Evolutionary conservation across 768 basidiomycete genomes (phyloP), one percentile per base, ranked within the genome.

Genomic region (Coprinopsis cinerea): DNA sequence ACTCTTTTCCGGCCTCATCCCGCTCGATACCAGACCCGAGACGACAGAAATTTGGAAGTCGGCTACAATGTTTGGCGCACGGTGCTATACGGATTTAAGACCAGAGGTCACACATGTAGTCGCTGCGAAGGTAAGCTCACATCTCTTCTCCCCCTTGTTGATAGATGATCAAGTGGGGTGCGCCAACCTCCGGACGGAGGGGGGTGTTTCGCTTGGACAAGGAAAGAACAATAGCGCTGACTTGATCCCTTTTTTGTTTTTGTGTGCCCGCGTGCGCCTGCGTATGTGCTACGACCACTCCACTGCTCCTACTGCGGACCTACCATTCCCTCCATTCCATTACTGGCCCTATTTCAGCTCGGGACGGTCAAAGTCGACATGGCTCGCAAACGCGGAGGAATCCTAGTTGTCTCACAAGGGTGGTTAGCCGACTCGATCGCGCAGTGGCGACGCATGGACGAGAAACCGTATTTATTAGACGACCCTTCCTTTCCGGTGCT

Each of bases 1-100:
- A 26, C 74, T 95, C 28, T 98, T 99, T 67, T 97, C 95, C 1
- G 91, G 93, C 49, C 82, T 99, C 34, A 93, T 98, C 49, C 93
- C 95, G 3, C 77, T 94, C n/a, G 86, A 92, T 58, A 83, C 82
- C 2, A 73, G 69, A 49, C 87, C 91, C 30, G 85, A 92, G 64
- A 73, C 74, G 42, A 88, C 79, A 44, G 91, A 92, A 58, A 81
- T 92, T 44, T 95, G 92, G 92, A 75, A 79, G 56, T 75, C 85
- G 63, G 92, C 95, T 11, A 75, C 78, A 42, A 84, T 88, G 68
- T 98, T 96, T 58, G 95, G 95, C 7, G 95, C 95, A 2, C 73
- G 72, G 41, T 90, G 86, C 64, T 77, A 82, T 41, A 83, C 77
- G 14, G 83, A 91, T 54, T 62, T 96, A 34, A 75, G 73, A 3